These are phyloP conservation scores for Pythium monospermum DNA, from an alignment of 352 stramenopile genomes.

Conservation along the genomic window DNA sequence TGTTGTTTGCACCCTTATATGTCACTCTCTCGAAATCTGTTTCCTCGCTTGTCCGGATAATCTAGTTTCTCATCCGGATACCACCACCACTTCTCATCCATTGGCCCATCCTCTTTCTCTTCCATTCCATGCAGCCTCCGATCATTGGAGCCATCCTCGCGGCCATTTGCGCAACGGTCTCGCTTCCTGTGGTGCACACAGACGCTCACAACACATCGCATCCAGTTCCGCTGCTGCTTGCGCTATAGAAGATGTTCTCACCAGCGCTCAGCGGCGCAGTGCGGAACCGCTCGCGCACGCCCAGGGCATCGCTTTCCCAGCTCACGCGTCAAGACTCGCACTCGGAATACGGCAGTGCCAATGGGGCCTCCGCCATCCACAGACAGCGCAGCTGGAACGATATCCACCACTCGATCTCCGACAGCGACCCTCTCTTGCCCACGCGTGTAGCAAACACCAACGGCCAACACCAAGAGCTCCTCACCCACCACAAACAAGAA, in stretches of 20 bases:
- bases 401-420: slow-evolving; percentile 6
- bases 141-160: too few relatives aligned
- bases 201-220: too few relatives aligned
- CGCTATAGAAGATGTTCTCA: slow-evolving; percentile 54
- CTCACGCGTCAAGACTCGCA: slow-evolving; percentile 12
- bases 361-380: neutral
- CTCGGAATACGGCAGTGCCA: slow-evolving; percentile 5
- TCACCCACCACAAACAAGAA: slow-evolving; percentile 4
- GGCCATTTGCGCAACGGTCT: too few relatives aligned
- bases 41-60: too few relatives aligned
- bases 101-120: too few relatives aligned
- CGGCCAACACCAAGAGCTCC: slow-evolving; percentile 10
- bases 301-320: slow-evolving; percentile 5
- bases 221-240: too few relatives aligned
- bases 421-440: slow-evolving; percentile 5
- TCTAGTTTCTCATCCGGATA: too few relatives aligned
- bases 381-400: slow-evolving; percentile 19
- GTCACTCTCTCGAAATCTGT: too few relatives aligned
- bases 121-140: too few relatives aligned
- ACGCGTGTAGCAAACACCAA: neutral
- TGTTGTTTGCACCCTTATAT: too few relatives aligned
- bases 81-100: too few relatives aligned
- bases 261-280: slow-evolving; percentile 57
- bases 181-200: too few relatives aligned
- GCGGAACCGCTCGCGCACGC: slow-evolving; percentile 34